Evolutionary conservation across 306 rosid species (phyloP).

Genomic region (Prunus mira): DNA sequence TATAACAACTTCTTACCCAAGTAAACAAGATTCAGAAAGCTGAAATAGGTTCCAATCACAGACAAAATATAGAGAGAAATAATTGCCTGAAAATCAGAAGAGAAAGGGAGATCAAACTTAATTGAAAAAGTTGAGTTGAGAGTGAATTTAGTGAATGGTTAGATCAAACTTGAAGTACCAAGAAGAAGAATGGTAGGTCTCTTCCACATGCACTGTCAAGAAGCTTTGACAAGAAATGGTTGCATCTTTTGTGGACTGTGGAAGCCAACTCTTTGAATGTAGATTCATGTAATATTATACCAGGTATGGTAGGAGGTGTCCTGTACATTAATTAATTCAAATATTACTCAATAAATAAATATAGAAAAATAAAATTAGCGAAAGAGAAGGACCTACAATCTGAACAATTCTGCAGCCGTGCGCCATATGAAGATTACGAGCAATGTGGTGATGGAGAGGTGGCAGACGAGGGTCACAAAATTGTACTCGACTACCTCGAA

Average conservation of each 20-base stretch:
- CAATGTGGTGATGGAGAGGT: constrained; percentile 59
- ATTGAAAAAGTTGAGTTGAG: too few relatives aligned
- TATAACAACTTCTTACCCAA: constrained; percentile 42
- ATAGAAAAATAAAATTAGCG: not conserved
- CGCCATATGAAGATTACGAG: constrained; percentile 67
- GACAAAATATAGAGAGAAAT: constrained; percentile 54
- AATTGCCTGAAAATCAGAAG: constrained; percentile 46
- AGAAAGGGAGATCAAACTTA: not conserved
- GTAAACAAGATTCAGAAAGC: constrained; percentile 64
- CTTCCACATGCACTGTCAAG: constrained; percentile 52
- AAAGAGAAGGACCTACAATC: constrained; percentile 36
- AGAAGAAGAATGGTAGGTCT: constrained; percentile 59
- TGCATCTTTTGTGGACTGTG: constrained; percentile 46
- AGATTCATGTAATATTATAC: constrained; percentile 44
- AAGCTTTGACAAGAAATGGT: constrained; percentile 38
- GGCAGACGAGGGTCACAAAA: constrained; percentile 61
- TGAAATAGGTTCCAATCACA: constrained; percentile 63
- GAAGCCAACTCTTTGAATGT: constrained; percentile 50
- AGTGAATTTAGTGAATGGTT: not conserved
- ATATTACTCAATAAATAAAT: not conserved
- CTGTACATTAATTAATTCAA: constrained; percentile 27
- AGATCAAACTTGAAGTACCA: constrained; percentile 38
- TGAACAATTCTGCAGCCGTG: constrained; percentile 41
- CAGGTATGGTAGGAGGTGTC: constrained; percentile 53
- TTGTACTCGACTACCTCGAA: constrained; percentile 76